phyloP scores from a whole-genome alignment of 768 basidiomycete genomes.

The Calocera cornea region DNA sequence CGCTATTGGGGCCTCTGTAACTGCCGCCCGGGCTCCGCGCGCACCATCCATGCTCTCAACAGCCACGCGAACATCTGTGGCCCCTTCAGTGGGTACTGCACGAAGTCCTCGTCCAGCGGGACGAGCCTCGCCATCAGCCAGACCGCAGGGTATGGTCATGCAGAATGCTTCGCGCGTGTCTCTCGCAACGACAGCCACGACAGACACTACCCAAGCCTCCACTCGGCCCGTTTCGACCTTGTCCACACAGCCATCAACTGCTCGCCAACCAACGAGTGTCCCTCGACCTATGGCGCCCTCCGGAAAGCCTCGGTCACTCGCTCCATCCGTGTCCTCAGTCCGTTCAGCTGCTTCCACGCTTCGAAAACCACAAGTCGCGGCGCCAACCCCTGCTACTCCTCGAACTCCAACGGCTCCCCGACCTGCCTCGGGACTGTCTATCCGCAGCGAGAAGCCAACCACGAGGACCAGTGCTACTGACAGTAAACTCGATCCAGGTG shows the following conservation, averaged over 20 bases:
- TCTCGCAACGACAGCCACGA: not conserved
- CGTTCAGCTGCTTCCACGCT: conserved; percentile 30
- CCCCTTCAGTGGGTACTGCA: not conserved
- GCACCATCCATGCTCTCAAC: not conserved
- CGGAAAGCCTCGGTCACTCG: conserved; percentile 19
- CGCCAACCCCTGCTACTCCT: not conserved
- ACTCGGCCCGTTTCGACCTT: not conserved
- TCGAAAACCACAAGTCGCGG: conserved; percentile 14
- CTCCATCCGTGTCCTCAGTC: conserved; percentile 28
- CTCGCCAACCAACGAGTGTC: conserved; percentile 16
- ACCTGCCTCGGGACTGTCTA: conserved; percentile 3
- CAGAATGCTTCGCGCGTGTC: not conserved
- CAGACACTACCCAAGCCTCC: not conserved
- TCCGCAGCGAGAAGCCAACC: not conserved
- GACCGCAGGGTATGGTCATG: not conserved
- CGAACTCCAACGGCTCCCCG: not conserved
- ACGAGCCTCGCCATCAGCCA: not conserved
- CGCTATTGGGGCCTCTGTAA: not conserved
- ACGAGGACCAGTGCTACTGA: not conserved
- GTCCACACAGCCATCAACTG: not conserved
- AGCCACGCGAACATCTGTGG: not conserved
- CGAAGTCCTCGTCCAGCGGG: not conserved
- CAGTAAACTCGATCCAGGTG: not conserved
- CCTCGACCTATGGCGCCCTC: conserved; percentile 14
- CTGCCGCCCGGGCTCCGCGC: not conserved